Conservation (phyloP, 352 stramenopile genomes). For the Phytophthora melonis region DNA sequence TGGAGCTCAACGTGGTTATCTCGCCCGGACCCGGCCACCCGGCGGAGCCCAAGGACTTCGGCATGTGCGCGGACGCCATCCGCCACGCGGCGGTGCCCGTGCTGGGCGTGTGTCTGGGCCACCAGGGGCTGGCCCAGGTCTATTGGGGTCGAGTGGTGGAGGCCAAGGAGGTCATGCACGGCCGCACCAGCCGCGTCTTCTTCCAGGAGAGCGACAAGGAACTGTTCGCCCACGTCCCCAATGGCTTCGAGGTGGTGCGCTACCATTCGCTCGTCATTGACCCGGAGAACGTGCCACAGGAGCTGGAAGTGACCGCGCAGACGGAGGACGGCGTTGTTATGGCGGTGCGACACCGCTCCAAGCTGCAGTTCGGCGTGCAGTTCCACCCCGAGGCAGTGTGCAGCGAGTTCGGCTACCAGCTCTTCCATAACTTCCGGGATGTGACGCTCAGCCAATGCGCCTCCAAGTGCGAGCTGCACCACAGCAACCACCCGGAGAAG, state of each 20-base stretch:
- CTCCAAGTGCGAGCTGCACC: conserved; percentile 61
- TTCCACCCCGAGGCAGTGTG: conserved; percentile 98
- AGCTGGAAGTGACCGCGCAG: conserved; percentile 70
- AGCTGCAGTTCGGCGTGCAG: conserved; percentile 95
- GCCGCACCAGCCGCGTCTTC: conserved; percentile 87
- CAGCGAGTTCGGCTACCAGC: conserved; percentile 82
- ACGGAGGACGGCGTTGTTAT: conserved; percentile 89
- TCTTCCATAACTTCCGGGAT: conserved; percentile 92
- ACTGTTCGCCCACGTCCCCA: conserved; percentile 72
- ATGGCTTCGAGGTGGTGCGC: conserved; percentile 92
- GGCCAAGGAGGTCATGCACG: conserved; percentile 94
- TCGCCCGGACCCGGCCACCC: conserved; percentile 94
- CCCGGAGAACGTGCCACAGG: conserved; percentile 41
- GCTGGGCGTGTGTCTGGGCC: conserved; percentile 97
- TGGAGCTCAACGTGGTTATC: conserved; percentile 87
- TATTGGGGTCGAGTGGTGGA: conserved; percentile 89
- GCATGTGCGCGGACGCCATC: conserved; percentile 88
- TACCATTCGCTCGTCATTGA: conserved; percentile 97
- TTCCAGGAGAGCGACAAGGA: conserved; percentile 35
- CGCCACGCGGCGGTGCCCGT: conserved; percentile 77
- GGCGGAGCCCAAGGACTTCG: conserved; percentile 79
- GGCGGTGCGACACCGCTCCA: conserved; percentile 84
- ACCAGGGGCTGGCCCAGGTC: conserved; percentile 94
- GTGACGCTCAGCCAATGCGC: conserved; percentile 51
- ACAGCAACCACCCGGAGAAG: conserved; percentile 46